phyloP scores from a whole-genome alignment of 495 filamentous ascomycete genomes.

The Pseudotulostoma volvatum region DNA sequence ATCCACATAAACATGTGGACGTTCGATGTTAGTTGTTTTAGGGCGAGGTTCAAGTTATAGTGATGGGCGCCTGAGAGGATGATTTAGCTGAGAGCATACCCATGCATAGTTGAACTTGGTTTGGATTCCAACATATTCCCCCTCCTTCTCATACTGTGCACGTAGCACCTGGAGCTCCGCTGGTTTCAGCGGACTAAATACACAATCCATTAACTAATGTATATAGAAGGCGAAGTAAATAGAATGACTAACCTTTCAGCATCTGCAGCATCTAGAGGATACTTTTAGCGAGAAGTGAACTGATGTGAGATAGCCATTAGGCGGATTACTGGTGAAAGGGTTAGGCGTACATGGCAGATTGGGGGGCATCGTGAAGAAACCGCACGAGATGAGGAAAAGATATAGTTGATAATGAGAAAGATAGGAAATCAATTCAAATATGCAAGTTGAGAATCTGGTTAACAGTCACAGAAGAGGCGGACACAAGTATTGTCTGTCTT shows the following conservation, averaged over 20 bases:
- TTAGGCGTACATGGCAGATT: conserved; percentile 54
- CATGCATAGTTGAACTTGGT: conserved; percentile 99
- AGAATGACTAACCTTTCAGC: conserved; percentile 61
- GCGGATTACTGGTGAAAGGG: conserved; percentile 6
- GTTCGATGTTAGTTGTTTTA: too few relatives aligned
- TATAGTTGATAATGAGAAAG: too few relatives aligned
- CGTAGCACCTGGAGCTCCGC: conserved; percentile 83
- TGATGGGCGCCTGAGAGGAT: not conserved
- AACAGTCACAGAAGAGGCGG: too few relatives aligned
- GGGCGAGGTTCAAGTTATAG: too few relatives aligned
- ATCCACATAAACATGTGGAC: too few relatives aligned
- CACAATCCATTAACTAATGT: not conserved
- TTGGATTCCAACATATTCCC: conserved; percentile 87
- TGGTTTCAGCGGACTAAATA: conserved; percentile 60
- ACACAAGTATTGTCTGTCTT: too few relatives aligned
- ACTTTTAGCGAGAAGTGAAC: too few relatives aligned
- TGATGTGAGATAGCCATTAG: too few relatives aligned
- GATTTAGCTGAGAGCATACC: conserved; percentile 33
- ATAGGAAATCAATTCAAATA: too few relatives aligned
- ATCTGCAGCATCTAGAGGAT: conserved; percentile 87
- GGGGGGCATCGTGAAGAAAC: conserved; percentile 30
- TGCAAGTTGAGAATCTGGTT: too few relatives aligned
- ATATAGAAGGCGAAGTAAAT: not conserved
- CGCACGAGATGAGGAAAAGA: too few relatives aligned
- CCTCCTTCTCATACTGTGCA: conserved; percentile 89